phyloP scores from a whole-genome alignment of 2,329 filamentous ascomycete species.

The Helotiales sp. region DNA sequence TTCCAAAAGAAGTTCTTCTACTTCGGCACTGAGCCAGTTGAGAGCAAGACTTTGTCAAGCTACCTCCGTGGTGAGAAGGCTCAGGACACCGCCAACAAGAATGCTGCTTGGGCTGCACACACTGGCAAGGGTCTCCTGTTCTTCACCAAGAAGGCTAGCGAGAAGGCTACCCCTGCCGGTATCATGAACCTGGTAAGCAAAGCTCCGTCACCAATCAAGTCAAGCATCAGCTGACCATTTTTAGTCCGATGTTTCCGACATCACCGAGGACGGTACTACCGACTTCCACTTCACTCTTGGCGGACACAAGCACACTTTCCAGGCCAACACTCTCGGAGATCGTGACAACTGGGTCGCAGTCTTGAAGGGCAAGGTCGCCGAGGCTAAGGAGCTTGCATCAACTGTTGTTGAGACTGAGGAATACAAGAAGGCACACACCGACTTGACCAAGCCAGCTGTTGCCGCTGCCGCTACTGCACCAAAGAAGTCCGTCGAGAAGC shows the following conservation, averaged over 20 bases:
- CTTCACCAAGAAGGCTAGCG: conserved; percentile 75
- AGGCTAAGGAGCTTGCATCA: conserved; percentile 82
- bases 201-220: background rate
- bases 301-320: conserved; percentile 93
- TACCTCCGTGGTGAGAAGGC: conserved; percentile 89
- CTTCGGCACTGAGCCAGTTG: conserved; percentile 75
- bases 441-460: conserved; percentile 49
- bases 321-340: conserved; percentile 74
- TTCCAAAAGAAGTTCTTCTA: conserved; percentile 95
- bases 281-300: conserved; percentile 87
- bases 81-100: conserved; percentile 74
- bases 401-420: conserved; percentile 77
- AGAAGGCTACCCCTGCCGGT: conserved; percentile 80
- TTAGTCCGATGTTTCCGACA: conserved; percentile 64
- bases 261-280: conserved; percentile 74
- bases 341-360: conserved; percentile 92
- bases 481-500: conserved; percentile 46
- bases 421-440: conserved; percentile 70
- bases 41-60: conserved; percentile 72
- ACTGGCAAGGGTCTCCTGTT: conserved; percentile 96
- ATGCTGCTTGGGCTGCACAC: conserved; percentile 86
- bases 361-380: conserved; percentile 79
- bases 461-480: conserved; percentile 44
- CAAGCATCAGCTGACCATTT: conserved; percentile 40
- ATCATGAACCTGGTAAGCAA: conserved; percentile 81